Conservation (phyloP, 2,329 filamentous ascomycete genomes). For the Hypoxylon sp. region DNA sequence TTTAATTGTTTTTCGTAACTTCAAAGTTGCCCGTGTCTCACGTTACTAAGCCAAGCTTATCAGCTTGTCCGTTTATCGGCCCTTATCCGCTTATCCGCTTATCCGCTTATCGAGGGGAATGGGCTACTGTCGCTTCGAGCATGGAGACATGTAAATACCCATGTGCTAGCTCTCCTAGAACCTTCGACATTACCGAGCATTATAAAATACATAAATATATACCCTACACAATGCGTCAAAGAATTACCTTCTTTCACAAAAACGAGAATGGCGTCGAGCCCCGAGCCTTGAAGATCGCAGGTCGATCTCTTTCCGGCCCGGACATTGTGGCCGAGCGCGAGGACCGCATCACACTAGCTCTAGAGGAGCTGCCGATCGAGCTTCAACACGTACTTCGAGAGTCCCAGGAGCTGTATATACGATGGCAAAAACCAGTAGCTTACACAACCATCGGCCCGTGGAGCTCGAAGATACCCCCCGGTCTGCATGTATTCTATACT, state of each 20-base stretch:
- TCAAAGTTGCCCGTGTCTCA: not conserved
- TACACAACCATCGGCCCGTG: slow-evolving; percentile 77
- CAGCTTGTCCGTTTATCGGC: not conserved
- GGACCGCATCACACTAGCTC: slow-evolving; percentile 79
- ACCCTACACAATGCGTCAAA: slow-evolving; percentile 73
- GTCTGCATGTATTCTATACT: slow-evolving; percentile 84
- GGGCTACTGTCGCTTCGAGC: slow-evolving; percentile 11
- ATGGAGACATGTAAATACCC: slow-evolving; percentile 33
- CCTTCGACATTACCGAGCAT: slow-evolving; percentile 34
- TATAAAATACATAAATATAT: slow-evolving; percentile 34
- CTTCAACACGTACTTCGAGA: slow-evolving; percentile 72
- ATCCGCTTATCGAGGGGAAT: slow-evolving; percentile 8
- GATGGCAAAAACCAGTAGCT: slow-evolving; percentile 75
- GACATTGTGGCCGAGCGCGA: slow-evolving; percentile 78
- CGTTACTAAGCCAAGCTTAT: not conserved
- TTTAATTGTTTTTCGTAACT: not conserved
- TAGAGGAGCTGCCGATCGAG: slow-evolving; percentile 80
- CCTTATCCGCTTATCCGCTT: slow-evolving; percentile 2
- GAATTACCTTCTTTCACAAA: slow-evolving; percentile 82
- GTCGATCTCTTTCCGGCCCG: slow-evolving; percentile 67
- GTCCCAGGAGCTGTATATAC: slow-evolving; percentile 80
- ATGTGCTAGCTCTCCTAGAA: slow-evolving; percentile 38
- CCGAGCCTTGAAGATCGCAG: slow-evolving; percentile 69
- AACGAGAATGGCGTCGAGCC: slow-evolving; percentile 75
- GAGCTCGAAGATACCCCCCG: slow-evolving; percentile 79